Evolutionary conservation across 257 asterid species (phyloP).

Genomic region (Coffea eugenioides): DNA sequence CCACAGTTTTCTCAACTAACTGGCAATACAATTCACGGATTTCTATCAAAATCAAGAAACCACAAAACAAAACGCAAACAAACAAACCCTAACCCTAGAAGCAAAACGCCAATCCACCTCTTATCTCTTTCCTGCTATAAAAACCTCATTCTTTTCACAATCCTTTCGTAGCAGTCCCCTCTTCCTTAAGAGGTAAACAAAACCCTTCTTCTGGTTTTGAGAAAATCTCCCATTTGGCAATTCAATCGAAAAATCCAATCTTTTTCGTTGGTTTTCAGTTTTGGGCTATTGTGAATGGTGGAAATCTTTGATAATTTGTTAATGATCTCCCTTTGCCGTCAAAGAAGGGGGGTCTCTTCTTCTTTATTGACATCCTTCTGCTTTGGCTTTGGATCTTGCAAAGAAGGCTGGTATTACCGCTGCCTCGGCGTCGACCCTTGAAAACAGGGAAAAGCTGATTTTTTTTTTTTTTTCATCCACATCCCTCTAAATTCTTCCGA

Average conservation of each 20-base stretch:
- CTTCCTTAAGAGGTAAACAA: neutral
- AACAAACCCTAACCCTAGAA: constrained; percentile 2
- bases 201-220: neutral
- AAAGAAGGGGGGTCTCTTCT: constrained; percentile 69
- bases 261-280: neutral
- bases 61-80: neutral
- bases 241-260: neutral
- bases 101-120: neutral
- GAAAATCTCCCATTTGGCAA: neutral
- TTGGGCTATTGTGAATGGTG: constrained; percentile 36
- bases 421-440: constrained; percentile 91
- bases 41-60: neutral
- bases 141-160: neutral
- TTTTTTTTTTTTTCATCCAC: constrained; percentile 2
- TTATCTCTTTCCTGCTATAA: neutral
- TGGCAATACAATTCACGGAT: neutral
- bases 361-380: constrained; percentile 32
- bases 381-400: constrained; percentile 77
- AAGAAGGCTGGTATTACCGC: constrained; percentile 96
- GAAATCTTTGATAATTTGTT: constrained; percentile 31
- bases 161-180: neutral
- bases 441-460: constrained; percentile 5
- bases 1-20: constrained; percentile 13
- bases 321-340: constrained; percentile 66
- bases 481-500: neutral